Evolutionary conservation across 2,329 filamentous ascomycete species (phyloP), one percentile per base, ranked within the genome.

Genomic region (Coniochaeta sp.): DNA sequence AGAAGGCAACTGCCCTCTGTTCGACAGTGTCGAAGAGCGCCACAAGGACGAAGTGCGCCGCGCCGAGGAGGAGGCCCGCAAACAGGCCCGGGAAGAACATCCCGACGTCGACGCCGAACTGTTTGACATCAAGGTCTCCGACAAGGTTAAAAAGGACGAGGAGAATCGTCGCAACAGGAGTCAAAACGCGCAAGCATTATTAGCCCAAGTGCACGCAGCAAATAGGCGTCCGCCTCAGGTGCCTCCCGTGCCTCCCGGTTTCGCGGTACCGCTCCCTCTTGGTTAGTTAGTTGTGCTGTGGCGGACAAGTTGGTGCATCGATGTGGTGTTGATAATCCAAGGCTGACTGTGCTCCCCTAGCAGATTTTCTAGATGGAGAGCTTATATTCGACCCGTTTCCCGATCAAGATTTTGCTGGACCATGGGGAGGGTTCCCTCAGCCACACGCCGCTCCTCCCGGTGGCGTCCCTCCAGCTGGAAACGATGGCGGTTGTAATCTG

Each of bases 41-140:
- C 88, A 92, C 64, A 74, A 85, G 26, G 69, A 79, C 8, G 89
- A 91, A 64, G 83, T 90, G 17, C 77, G 77, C 19, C 77, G 75
- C 19, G 90, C 89, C 1, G 85, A 89, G 65, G 75, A 79, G 55
- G 75, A 77, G 44, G 83, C 84, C 1, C 79, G 83, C 24, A 77
- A 80, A 50, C 80, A 81, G 66, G 74, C 87, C 3, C 73, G 78
- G 16, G 74, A 79, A 24, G 79, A 86, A 34, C 81, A 91, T 63
- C 88, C 89, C 0, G 76, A 81, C 4, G 68, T 91, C n/a, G 69
- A 80, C 1, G 77, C 80, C 26, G 79, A 84, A 9, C 73, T 82
- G 40, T 75, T 91, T 16, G 75, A 82, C 52, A 78, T 91, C 63
- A 77, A 80, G 40, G 72, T 89, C 55, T 87, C 87, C 0, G 77